These are phyloP conservation scores for Boletus huronensis DNA, from an alignment of 768 basidiomycete genomes.

Conservation along the genomic window DNA sequence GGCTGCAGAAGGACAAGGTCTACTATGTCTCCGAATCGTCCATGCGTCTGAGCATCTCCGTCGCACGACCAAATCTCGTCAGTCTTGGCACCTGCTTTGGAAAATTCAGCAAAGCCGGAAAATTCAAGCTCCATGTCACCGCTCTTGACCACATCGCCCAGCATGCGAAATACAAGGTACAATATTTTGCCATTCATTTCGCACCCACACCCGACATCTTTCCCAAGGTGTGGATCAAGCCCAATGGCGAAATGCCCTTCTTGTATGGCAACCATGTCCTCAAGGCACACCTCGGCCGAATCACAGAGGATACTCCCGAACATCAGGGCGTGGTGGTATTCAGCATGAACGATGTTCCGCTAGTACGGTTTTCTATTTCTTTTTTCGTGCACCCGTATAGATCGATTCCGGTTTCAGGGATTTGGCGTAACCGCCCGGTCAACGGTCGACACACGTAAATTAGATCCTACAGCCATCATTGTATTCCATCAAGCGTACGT, in stretches of 20 bases:
- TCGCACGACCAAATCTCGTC: slow-evolving; percentile 89
- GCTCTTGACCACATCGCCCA: slow-evolving; percentile 90
- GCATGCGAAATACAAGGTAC: slow-evolving; percentile 96
- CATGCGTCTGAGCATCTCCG: slow-evolving; percentile 88
- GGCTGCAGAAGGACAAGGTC: slow-evolving; percentile 90
- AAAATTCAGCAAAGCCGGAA: slow-evolving; percentile 95
- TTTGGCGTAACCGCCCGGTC: slow-evolving; percentile 97
- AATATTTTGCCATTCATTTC: slow-evolving; percentile 9
- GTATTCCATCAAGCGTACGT: slow-evolving; percentile 95
- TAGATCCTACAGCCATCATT: slow-evolving; percentile 95
- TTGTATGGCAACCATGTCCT: slow-evolving; percentile 98
- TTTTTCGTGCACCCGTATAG: slow-evolving; percentile 1
- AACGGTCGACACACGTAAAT: slow-evolving; percentile 92
- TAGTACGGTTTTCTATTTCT: slow-evolving; percentile 47
- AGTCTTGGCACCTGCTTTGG: slow-evolving; percentile 96
- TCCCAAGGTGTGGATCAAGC: slow-evolving; percentile 93
- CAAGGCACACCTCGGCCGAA: slow-evolving; percentile 97
- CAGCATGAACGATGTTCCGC: slow-evolving; percentile 91
- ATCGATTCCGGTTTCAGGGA: slow-evolving; percentile 50
- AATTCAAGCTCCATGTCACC: slow-evolving; percentile 96
- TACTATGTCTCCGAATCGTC: slow-evolving; percentile 95
- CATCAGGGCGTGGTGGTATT: slow-evolving; percentile 97
- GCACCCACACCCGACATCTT: not conserved
- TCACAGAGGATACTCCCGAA: slow-evolving; percentile 98
- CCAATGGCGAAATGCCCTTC: slow-evolving; percentile 99